A percentile compares a stretch with the other conserved stretches of the same genome.
These are phyloP conservation scores for Trypanosoma avium DNA, from an alignment of 208 protist species.

Conservation along the genomic window DNA sequence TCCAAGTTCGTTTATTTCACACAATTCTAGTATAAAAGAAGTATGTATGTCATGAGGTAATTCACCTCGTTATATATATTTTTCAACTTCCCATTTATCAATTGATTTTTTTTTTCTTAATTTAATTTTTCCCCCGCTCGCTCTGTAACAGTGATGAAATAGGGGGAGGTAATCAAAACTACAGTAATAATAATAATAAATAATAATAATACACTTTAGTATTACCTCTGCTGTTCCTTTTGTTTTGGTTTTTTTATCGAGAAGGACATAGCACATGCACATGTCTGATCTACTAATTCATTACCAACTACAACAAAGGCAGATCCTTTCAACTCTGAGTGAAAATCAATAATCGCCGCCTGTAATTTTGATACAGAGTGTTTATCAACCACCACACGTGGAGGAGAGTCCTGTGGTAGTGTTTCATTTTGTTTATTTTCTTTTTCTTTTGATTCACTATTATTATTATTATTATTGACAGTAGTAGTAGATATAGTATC, in stretches of 20 bases:
- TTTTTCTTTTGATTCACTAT: not conserved
- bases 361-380: constrained; percentile 70
- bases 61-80: too few species aligned
- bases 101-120: too few species aligned
- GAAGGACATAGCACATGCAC: constrained; percentile 90
- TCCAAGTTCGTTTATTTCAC: too few species aligned
- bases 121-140: too few species aligned
- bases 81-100: too few species aligned
- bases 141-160: too few species aligned
- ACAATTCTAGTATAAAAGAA: too few species aligned
- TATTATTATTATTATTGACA: not conserved
- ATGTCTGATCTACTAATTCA: constrained; percentile 86
- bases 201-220: too few species aligned
- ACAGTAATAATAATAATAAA: too few species aligned
- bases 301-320: constrained; percentile 90
- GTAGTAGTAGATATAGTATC: constrained; percentile 32
- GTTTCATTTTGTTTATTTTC: constrained; percentile 19
- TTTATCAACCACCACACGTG: constrained; percentile 74
- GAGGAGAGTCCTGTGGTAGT: constrained; percentile 29
- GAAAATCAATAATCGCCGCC: constrained; percentile 76
- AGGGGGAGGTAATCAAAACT: too few species aligned
- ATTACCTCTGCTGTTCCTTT: too few species aligned
- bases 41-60: too few species aligned
- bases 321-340: constrained; percentile 87
- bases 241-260: constrained; percentile 71